Evolutionary conservation across 2,329 filamentous ascomycete species (phyloP), one percentile per base, ranked within the genome.

Genomic region (Hymenoscyphus albidus): DNA sequence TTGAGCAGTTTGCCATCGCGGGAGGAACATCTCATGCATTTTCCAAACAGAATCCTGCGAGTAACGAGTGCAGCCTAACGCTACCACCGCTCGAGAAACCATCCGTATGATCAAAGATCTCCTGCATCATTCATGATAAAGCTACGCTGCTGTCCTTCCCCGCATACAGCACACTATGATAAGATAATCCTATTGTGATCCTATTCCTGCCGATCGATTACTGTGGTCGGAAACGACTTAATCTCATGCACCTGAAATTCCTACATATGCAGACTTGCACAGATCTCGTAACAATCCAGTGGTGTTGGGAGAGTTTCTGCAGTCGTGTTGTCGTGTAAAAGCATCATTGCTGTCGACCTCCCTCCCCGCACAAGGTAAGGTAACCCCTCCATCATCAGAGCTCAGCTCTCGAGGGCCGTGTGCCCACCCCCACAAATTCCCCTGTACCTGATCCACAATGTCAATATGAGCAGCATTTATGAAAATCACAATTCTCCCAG

Each of bases 321-420:
- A 48, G 44, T 22, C 59, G 40, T 51, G 59, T 42, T 54, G 4
- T 48, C 16, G 13, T 22, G 22, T 61, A 42, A 42, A 61, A 61
- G 59, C 59, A 61, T 16, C 44, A 51, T 51, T 27, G 14, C 35
- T 35, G 35, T 35, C 44, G 22, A 22, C 44, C 55, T 27, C 31
- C 44, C 55, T 27, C 31, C 31, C 32, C 13, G 57, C 14, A 35
- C 27, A 14, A 32, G 54, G 57, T 14, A 22, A 38, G 57, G 56
- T 39, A 44, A 59, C 54, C 55, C 61, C 55, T 58, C 57, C 57
- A 58, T 58, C 32, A 18, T 48, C 16, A 22, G 44, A 48, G 44
- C 35, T 35, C 44, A 48, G 3, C n/a, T 48, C 44, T 44, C 42
- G 42, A 48, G 44, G 18, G 44, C 44, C 44, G 44, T 22, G 3